Base-by-base conservation (phyloP, 2,329 filamentous ascomycete species). In the Apiospora phragmitis region DNA sequence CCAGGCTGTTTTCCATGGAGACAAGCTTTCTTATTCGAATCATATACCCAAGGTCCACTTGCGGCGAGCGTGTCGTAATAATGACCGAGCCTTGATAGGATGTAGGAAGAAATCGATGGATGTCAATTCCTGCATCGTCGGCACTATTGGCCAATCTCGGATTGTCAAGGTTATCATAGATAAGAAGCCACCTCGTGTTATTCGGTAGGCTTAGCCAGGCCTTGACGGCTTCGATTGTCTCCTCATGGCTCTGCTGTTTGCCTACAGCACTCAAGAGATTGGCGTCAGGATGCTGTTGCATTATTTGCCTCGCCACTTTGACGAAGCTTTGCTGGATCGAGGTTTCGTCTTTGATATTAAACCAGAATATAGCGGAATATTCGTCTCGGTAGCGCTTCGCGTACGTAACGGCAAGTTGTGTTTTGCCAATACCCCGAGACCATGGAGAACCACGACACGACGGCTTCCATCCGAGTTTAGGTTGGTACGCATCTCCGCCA, bases 161-260 rank as follows among this genome's bases (percentile, higher is more conserved):
- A 51, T 82, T 79, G 71, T 85, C 80, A 69, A 83, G 83, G 67
- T 85, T 84, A 69, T 84, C 81, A 67, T 78, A 84, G 18, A 84
- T 71, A 3, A 83, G 21, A 9, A 85, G 76, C 82, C 80, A 85
- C 3, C 72, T 71, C 21, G 73, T 76, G 68, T 85, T 85, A 4
- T 72, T 59, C 24, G 68, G 73, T 1, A 78, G 67, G 59, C 77
- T 73, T 7, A 86, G 75, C 83, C 81, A 85, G 8, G 65, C 65
- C 67, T 80, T 83, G 32, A 84, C 80, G 38, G 76, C 78, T 26
- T 72, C 68, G 2, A 80, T 70, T 41, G 77, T 73, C 71, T 76
- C 65, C 43, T 81, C 74, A 1, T 77, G 14, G 26, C 74, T 49
- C 32, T 71, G 26, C 42, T 62, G 59, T 55, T 68, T 49, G 26